Evolutionary conservation across 345 rosid species (phyloP).

Genomic region (Pugionium cornutum): DNA sequence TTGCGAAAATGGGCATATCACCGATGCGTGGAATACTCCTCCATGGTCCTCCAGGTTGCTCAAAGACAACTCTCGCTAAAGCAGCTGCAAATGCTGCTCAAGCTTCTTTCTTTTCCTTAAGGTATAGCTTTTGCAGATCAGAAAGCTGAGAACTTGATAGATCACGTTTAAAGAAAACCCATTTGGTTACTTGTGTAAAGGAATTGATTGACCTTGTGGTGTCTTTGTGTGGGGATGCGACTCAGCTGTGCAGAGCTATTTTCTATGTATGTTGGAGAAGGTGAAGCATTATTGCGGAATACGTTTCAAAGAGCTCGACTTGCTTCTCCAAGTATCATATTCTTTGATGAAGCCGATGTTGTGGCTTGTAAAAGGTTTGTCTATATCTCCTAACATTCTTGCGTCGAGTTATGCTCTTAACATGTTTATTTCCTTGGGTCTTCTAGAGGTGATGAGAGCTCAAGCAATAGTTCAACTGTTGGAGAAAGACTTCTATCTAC

Average conservation of each 20-base stretch:
- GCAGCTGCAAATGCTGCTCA: slow-evolving; percentile 93
- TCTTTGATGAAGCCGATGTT: slow-evolving; percentile 94
- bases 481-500: slow-evolving; percentile 96
- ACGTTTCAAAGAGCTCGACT: slow-evolving; percentile 90
- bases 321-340: slow-evolving; percentile 90
- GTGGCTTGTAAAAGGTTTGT: slow-evolving; percentile 79
- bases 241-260: slow-evolving; percentile 89
- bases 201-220: not conserved
- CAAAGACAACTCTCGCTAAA: slow-evolving; percentile 96
- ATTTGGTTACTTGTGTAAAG: not conserved
- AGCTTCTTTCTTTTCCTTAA: slow-evolving; percentile 87
- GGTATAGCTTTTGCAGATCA: slow-evolving; percentile 44
- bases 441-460: slow-evolving; percentile 65
- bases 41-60: slow-evolving; percentile 99
- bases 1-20: slow-evolving; percentile 71
- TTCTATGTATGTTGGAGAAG: slow-evolving; percentile 98
- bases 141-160: slow-evolving; percentile 2
- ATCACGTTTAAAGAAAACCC: not conserved
- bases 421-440: not conserved
- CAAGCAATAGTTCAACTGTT: slow-evolving; percentile 61
- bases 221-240: slow-evolving; percentile 3
- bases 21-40: slow-evolving; percentile 85
- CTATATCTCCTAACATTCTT: slow-evolving; percentile 6
- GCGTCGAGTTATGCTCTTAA: not conserved
- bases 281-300: slow-evolving; percentile 85